Percentiles rank a stretch among this genome's conserved stretches.
Evolutionary conservation across 2,329 filamentous ascomycete genomes (phyloP).

Genomic region (Chaetomiaceae sp.): DNA sequence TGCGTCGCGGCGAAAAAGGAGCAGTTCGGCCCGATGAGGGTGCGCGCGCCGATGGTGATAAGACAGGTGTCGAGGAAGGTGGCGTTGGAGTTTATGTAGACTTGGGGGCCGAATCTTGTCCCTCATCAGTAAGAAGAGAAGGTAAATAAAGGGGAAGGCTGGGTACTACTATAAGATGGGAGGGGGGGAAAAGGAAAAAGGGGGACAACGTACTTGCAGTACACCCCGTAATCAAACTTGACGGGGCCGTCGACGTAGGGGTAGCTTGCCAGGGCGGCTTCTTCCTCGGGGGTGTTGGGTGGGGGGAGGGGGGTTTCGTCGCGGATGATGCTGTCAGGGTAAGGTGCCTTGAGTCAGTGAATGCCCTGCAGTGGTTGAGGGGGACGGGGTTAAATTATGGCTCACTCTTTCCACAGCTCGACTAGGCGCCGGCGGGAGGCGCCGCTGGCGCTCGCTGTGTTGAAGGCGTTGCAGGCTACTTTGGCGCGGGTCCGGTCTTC

Average conservation of each 20-base stretch:
- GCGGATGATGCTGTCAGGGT: constrained; percentile 50
- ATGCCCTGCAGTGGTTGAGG: neutral
- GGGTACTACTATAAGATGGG: too few species aligned
- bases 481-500: constrained; percentile 60
- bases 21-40: constrained; percentile 74
- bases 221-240: constrained; percentile 72
- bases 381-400: constrained; percentile 17
- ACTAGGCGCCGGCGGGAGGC: constrained; percentile 57
- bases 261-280: constrained; percentile 61
- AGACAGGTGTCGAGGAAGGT: constrained; percentile 72
- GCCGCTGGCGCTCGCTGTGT: constrained; percentile 44
- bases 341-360: neutral
- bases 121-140: neutral
- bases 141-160: neutral
- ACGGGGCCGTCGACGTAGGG: constrained; percentile 69
- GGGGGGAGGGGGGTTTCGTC: constrained; percentile 63
- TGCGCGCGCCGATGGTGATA: constrained; percentile 71
- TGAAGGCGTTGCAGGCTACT: constrained; percentile 59
- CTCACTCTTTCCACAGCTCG: constrained; percentile 69
- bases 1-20: constrained; percentile 72
- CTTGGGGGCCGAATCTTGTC: constrained; percentile 57
- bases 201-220: constrained; percentile 49
- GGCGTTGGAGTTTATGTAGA: constrained; percentile 71
- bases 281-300: constrained; percentile 51
- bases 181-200: neutral